Evolutionary conservation across 257 asterid species (phyloP).

Genomic region (Jasminum sambac): DNA sequence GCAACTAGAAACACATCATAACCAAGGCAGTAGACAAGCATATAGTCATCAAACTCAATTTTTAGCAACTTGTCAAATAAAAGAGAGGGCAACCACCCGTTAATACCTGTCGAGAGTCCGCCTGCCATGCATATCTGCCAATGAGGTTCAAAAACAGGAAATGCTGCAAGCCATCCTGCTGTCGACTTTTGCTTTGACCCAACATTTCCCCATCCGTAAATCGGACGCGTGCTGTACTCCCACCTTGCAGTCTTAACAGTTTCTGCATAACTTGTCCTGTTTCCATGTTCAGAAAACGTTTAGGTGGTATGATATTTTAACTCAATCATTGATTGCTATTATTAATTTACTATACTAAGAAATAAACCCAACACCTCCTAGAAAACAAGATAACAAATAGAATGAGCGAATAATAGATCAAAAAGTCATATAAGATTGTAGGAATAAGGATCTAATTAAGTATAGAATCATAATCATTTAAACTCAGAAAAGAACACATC

Average conservation of each 20-base stretch:
- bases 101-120: constrained; percentile 90
- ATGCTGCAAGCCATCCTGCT: constrained; percentile 99
- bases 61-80: constrained; percentile 3
- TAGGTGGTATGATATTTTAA: constrained; percentile 1
- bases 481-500: neutral
- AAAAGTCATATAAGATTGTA: neutral
- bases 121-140: constrained; percentile 99
- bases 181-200: constrained; percentile 86
- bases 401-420: neutral
- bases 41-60: constrained; percentile 8
- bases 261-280: constrained; percentile 84
- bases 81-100: constrained; percentile 6
- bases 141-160: constrained; percentile 99
- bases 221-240: constrained; percentile 86
- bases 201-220: constrained; percentile 95
- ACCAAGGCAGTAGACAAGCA: constrained; percentile 1
- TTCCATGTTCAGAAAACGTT: constrained; percentile 24
- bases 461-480: neutral
- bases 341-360: neutral
- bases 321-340: neutral
- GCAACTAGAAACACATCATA: constrained; percentile 10
- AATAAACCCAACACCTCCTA: neutral
- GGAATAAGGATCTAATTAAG: neutral
- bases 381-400: neutral
- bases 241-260: constrained; percentile 84